Conservation (phyloP, 495 filamentous ascomycete genomes). For the Pyrenula massariospora region DNA sequence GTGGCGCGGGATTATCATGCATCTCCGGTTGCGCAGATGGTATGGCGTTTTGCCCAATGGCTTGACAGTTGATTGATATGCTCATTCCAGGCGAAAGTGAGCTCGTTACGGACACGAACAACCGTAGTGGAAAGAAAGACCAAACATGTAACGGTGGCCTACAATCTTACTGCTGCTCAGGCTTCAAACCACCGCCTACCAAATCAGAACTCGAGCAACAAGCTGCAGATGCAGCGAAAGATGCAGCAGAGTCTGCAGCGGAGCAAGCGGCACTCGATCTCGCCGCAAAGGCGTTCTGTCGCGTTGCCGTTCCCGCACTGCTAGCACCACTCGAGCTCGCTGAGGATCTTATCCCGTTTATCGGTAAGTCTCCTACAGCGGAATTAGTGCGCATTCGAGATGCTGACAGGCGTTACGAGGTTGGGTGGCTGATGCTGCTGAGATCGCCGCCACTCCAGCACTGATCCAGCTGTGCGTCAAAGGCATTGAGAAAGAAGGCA, state of each 20-base stretch:
- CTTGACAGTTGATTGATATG: too few relatives aligned
- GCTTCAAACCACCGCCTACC: conserved; percentile 9
- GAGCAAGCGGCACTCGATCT: conserved; percentile 13
- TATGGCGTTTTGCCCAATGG: too few relatives aligned
- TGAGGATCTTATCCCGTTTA: conserved; percentile 15
- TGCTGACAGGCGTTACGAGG: conserved; percentile 1
- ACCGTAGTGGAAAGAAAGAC: conserved; percentile 9
- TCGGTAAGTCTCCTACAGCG: conserved; percentile 7
- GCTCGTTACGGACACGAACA: conserved; percentile 9
- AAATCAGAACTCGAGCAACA: conserved; percentile 6
- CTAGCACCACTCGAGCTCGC: conserved; percentile 12
- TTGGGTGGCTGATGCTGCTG: conserved; percentile 7
- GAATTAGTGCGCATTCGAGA: neutral
- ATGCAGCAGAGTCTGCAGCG: conserved; percentile 10
- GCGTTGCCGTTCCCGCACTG: conserved; percentile 13
- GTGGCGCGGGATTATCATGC: too few relatives aligned
- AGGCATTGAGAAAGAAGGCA: conserved; percentile 14
- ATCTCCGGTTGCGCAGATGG: too few relatives aligned
- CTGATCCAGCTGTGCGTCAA: conserved; percentile 12
- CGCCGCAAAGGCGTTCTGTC: conserved; percentile 17
- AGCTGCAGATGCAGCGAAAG: conserved; percentile 10
- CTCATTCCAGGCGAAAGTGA: conserved; percentile 17
- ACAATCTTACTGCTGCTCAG: conserved; percentile 15
- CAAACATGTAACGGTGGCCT: conserved; percentile 14
- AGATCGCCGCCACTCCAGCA: conserved; percentile 11